Conservation (phyloP, 1,139 yeast genomes). For the Magnusiomyces tetraspermus region DNA sequence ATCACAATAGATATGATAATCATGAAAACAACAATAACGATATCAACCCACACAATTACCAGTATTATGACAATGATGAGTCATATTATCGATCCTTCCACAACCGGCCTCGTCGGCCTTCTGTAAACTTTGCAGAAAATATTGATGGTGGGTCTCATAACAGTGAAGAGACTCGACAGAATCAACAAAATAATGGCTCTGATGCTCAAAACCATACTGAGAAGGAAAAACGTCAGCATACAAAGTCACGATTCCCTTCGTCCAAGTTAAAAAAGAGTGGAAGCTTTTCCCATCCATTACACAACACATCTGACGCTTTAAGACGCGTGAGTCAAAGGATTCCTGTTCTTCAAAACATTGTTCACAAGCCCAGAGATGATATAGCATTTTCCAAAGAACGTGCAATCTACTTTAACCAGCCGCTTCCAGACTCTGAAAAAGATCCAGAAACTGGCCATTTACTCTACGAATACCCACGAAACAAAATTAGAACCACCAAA, state of each 20-base stretch:
- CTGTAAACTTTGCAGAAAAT: too few relatives aligned
- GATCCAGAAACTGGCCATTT: conserved; percentile 44
- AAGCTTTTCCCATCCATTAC: conserved; percentile 1
- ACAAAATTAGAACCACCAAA: conserved; percentile 86
- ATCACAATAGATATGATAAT: too few relatives aligned
- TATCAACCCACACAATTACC: background rate
- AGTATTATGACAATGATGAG: background rate
- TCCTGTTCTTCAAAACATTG: conserved; percentile 8
- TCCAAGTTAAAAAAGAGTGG: background rate
- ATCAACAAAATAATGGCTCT: background rate
- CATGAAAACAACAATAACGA: too few relatives aligned
- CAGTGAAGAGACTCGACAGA: background rate
- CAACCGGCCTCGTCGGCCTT: too few relatives aligned
- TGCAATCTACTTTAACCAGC: conserved; percentile 50
- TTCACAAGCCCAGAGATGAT: conserved; percentile 5
- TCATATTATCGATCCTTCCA: too few relatives aligned
- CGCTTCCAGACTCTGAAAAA: conserved; percentile 49
- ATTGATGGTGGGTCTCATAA: too few relatives aligned
- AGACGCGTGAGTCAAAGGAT: conserved; percentile 12
- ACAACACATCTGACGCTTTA: conserved; percentile 8
- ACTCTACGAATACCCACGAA: conserved; percentile 48
- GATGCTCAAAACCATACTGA: too few relatives aligned
- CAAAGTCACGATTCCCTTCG: conserved; percentile 1
- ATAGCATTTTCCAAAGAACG: conserved; percentile 15
- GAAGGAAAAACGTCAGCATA: background rate